phyloP scores from a whole-genome alignment of 2,329 filamentous ascomycete genomes.

The Colletotrichum horii region DNA sequence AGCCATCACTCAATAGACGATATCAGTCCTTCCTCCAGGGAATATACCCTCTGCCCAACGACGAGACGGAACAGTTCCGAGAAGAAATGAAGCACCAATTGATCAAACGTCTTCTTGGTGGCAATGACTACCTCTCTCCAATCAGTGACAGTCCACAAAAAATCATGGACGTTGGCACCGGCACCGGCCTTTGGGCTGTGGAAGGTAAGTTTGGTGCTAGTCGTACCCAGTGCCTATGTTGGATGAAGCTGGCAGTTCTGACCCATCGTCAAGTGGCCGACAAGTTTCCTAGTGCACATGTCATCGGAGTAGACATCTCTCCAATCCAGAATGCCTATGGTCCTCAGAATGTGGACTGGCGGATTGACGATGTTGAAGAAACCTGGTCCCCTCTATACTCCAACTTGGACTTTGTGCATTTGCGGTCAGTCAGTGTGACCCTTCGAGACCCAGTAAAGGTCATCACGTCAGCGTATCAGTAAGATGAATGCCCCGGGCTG shows the following conservation, averaged over 20 bases:
- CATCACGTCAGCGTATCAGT: slow-evolving; percentile 52
- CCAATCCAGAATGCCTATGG: slow-evolving; percentile 51
- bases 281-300: slow-evolving; percentile 46
- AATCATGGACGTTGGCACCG: slow-evolving; percentile 56
- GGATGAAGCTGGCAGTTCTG: neutral
- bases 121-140: slow-evolving; percentile 47
- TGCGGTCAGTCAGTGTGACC: slow-evolving; percentile 54
- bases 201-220: slow-evolving; percentile 40
- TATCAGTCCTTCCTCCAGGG: slow-evolving; percentile 54
- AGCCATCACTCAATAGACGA: slow-evolving; percentile 38
- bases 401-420: slow-evolving; percentile 58
- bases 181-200: slow-evolving; percentile 61
- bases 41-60: slow-evolving; percentile 57
- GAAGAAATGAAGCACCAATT: slow-evolving; percentile 54
- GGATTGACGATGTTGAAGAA: slow-evolving; percentile 51
- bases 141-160: slow-evolving; percentile 50
- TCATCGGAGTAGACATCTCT: slow-evolving; percentile 51
- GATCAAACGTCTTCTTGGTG: slow-evolving; percentile 51
- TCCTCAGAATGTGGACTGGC: slow-evolving; percentile 62
- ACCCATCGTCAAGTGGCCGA: slow-evolving; percentile 44
- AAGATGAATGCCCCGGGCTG: slow-evolving; percentile 7
- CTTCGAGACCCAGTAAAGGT: slow-evolving; percentile 56
- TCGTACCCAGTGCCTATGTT: neutral
- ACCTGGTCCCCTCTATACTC: slow-evolving; percentile 36
- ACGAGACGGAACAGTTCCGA: slow-evolving; percentile 54